Evolutionary conservation across 306 rosid species (phyloP), one percentile per base, ranked within the genome.

Genomic region (Quercus agrifolia): DNA sequence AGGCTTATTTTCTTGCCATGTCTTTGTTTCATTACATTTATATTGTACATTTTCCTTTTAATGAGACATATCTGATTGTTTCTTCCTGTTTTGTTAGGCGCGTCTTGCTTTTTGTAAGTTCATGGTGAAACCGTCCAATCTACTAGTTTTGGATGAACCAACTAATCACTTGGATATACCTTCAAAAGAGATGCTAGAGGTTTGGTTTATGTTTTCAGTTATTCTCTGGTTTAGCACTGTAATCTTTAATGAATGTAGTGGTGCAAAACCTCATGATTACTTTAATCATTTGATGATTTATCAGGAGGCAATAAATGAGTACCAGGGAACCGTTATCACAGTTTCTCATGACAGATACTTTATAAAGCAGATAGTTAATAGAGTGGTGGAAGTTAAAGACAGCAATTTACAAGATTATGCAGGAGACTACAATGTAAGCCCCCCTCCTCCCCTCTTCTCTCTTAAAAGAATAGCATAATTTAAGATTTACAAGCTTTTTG

Each of bases 171-270:
- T 95, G 92, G 98, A 95, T 82, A 92, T 95, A 87, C 99, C 99
- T 80, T 90, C 99, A 54, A 95, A 95, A 86, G 98, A 95, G 85
- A 95, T 95, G 99, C 98, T 95, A 17, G 99, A 92, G 99, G 99
- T 90, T 79, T 77, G 83, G 46, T 71, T 55, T 51, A 30, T 63
- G 77, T 78, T 33, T 61, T 61, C 76, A 38, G 59, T 20, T 74
- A 30, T 80, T 78, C 64, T 82, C 46, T 76, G 5, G 70, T 56
- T 76, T 70, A 51, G 15, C 46, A 41, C 25, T 59, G 19, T 74
- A 6, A 13, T 20, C 41, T n/a, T 18, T 38, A 2, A 17, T 41
- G 10, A 69, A 38, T 55, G 23, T 30, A 23, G 68, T 25, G 33
- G 68, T 33, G 20, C 54, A 19, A 17, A 55, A 70, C 51, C 71